A percentile compares a stretch with the other conserved stretches of the same genome.
Conservation (phyloP, 2,329 filamentous ascomycete species). For the Xylariaceae sp. region DNA sequence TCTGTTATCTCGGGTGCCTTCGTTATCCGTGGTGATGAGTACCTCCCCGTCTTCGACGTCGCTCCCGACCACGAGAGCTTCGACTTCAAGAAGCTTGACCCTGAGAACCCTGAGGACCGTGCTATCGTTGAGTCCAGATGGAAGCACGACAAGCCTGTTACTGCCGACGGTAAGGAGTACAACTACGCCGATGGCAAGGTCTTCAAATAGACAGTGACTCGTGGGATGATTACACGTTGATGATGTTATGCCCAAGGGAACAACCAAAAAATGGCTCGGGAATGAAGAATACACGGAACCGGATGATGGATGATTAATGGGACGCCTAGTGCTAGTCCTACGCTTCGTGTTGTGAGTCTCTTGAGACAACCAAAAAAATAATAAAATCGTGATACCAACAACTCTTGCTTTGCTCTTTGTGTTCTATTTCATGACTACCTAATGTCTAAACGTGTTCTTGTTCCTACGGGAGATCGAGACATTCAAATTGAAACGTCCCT, state of each 20-base stretch:
- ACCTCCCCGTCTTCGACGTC: constrained; percentile 83
- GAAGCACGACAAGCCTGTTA: constrained; percentile 84
- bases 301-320: constrained; percentile 7
- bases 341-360: background rate
- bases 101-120: constrained; percentile 74
- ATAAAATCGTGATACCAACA: constrained; percentile 18
- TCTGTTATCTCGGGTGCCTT: constrained; percentile 91
- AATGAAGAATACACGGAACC: constrained; percentile 9
- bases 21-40: constrained; percentile 87
- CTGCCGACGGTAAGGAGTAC: constrained; percentile 81
- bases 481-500: background rate
- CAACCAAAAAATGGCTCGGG: constrained; percentile 6
- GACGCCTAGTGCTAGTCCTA: constrained; percentile 3
- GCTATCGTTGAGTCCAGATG: constrained; percentile 83
- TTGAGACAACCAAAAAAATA: constrained; percentile 16
- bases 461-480: background rate
- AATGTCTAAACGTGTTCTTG: background rate
- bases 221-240: constrained; percentile 26
- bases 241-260: constrained; percentile 21
- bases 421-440: background rate
- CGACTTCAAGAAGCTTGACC: constrained; percentile 93
- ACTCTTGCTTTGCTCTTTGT: background rate
- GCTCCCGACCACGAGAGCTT: constrained; percentile 98
- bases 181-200: constrained; percentile 90
- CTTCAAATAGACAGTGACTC: constrained; percentile 73